Conservation (phyloP, 2,329 filamentous ascomycete species). For the Aspergillus carbonarius region DNA sequence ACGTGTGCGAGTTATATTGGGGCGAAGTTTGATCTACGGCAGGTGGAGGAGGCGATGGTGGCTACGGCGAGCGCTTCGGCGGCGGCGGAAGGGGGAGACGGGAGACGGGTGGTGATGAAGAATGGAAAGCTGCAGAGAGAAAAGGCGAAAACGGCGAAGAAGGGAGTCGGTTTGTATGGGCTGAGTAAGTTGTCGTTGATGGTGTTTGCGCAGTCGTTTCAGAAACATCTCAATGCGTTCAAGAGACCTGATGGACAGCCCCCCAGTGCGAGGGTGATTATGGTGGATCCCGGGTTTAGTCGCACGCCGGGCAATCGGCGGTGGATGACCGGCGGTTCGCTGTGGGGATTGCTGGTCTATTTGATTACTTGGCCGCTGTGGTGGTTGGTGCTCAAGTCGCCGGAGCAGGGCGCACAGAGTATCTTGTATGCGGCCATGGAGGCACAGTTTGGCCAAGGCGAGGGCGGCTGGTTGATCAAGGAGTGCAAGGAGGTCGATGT, state of each 20-base stretch:
- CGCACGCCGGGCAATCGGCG: slow-evolving; percentile 84
- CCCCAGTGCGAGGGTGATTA: slow-evolving; percentile 76
- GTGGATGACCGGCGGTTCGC: slow-evolving; percentile 80
- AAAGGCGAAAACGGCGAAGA: slow-evolving; percentile 21
- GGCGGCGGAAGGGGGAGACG: not conserved
- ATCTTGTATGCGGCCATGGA: slow-evolving; percentile 87
- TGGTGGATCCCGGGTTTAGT: slow-evolving; percentile 82
- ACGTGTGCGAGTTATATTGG: slow-evolving; percentile 88
- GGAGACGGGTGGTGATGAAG: not conserved
- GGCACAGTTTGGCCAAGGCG: slow-evolving; percentile 61
- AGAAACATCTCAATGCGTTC: slow-evolving; percentile 85
- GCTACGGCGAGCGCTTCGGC: not conserved
- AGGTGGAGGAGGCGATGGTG: slow-evolving; percentile 5
- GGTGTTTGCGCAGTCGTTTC: slow-evolving; percentile 84
- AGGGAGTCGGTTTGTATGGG: slow-evolving; percentile 54
- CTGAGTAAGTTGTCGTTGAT: slow-evolving; percentile 75
- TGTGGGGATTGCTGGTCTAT: slow-evolving; percentile 78
- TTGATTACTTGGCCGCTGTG: slow-evolving; percentile 73
- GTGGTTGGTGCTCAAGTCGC: slow-evolving; percentile 86
- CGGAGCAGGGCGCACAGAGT: slow-evolving; percentile 79
- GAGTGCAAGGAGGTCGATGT: slow-evolving; percentile 79
- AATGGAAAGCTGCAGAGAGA: slow-evolving; percentile 28
- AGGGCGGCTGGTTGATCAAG: slow-evolving; percentile 75
- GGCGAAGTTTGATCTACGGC: slow-evolving; percentile 60
- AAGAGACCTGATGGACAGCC: slow-evolving; percentile 79